Conservation (phyloP, 2,329 filamentous ascomycete species). For the Exophiala spinifera region DNA sequence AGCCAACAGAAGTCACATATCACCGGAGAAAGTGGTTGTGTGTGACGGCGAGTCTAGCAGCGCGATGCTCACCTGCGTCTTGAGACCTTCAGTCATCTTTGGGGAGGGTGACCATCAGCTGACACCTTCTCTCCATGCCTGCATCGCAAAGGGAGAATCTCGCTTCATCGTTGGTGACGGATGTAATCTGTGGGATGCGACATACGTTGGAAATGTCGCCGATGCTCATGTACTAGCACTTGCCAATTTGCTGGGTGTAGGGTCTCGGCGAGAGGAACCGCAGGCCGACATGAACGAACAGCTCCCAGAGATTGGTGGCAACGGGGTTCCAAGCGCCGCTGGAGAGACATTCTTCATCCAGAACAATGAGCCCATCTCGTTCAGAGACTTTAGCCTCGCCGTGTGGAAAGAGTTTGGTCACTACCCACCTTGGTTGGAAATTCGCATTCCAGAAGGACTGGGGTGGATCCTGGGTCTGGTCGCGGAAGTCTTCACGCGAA, state of each 20-base stretch:
- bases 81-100: slow-evolving; percentile 44
- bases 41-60: not conserved
- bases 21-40: too few species aligned
- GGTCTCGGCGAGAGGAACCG: slow-evolving; percentile 19
- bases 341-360: slow-evolving; percentile 47
- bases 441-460: slow-evolving; percentile 48
- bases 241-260: slow-evolving; percentile 40
- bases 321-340: slow-evolving; percentile 32
- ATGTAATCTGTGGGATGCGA: slow-evolving; percentile 44
- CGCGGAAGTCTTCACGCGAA: slow-evolving; percentile 49
- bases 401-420: slow-evolving; percentile 52
- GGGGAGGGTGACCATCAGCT: slow-evolving; percentile 44
- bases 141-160: slow-evolving; percentile 43
- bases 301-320: not conserved
- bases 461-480: slow-evolving; percentile 49
- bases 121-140: slow-evolving; percentile 43
- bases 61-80: slow-evolving; percentile 38
- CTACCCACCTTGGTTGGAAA: slow-evolving; percentile 45
- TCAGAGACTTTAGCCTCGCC: slow-evolving; percentile 44
- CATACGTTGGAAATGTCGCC: slow-evolving; percentile 44
- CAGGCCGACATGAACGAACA: not conserved
- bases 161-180: slow-evolving; percentile 42
- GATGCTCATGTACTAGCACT: slow-evolving; percentile 46
- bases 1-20: slow-evolving; percentile 30
- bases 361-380: slow-evolving; percentile 46